These are phyloP conservation scores for Camelina sativa DNA, from an alignment of 345 rosid species.

Conservation along the genomic window DNA sequence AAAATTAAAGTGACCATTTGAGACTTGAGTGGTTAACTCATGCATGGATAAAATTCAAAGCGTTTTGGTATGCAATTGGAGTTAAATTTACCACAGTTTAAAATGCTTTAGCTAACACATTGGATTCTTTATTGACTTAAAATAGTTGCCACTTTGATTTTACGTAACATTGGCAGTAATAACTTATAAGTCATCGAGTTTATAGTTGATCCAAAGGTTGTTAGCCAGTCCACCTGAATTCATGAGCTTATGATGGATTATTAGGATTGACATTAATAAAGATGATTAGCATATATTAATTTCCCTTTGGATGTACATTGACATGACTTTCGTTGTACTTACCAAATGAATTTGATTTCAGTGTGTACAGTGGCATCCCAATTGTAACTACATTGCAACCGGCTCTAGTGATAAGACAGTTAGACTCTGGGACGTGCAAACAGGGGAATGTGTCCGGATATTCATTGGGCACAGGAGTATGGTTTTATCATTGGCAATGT, in stretches of 20 bases:
- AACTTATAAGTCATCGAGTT: not conserved
- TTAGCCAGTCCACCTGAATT: conserved; percentile 8
- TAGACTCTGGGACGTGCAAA: conserved; percentile 90
- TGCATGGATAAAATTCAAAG: not conserved
- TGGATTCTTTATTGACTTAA: conserved; percentile 1
- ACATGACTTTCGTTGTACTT: conserved; percentile 11
- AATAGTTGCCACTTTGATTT: not conserved
- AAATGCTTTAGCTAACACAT: conserved; percentile 5
- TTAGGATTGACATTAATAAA: not conserved
- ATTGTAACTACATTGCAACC: conserved; percentile 94
- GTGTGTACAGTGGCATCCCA: conserved; percentile 98
- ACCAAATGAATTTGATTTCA: conserved; percentile 46
- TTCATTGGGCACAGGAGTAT: conserved; percentile 70
- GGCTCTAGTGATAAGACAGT: conserved; percentile 96
- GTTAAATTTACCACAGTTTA: not conserved
- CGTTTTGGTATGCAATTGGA: conserved; percentile 10
- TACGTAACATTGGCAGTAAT: not conserved
- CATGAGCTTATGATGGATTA: conserved; percentile 6
- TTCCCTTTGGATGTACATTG: conserved; percentile 4
- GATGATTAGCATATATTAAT: not conserved
- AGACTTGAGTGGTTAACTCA: not conserved
- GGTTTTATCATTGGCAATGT: conserved; percentile 85
- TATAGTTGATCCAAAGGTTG: conserved; percentile 9
- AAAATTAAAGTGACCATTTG: not conserved
- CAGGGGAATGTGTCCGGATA: conserved; percentile 88